phyloP scores from a whole-genome alignment of 2,329 filamentous ascomycete genomes.

The Apiospora marii region DNA sequence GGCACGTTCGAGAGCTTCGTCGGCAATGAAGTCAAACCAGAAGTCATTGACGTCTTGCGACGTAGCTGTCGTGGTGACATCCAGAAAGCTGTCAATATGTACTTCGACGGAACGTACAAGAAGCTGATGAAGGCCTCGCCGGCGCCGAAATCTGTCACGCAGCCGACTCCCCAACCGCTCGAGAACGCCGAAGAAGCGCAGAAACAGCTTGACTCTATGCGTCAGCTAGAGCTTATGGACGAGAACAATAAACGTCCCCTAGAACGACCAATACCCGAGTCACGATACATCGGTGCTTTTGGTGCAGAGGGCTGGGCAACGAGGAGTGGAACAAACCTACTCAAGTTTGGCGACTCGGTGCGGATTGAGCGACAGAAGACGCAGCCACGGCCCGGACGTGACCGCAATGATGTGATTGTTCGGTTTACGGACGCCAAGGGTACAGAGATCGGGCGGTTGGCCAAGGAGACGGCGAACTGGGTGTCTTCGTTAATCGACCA shows the following conservation, averaged over 20 bases:
- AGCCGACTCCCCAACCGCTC: not conserved
- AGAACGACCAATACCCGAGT: conserved; percentile 43
- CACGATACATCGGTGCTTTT: conserved; percentile 87
- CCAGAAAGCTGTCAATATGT: conserved; percentile 73
- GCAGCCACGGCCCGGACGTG: conserved; percentile 47
- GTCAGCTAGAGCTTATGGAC: not conserved
- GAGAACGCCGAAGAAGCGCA: not conserved
- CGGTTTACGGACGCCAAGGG: conserved; percentile 84
- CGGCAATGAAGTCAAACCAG: conserved; percentile 60
- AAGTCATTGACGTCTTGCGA: conserved; percentile 59
- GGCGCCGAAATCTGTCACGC: not conserved
- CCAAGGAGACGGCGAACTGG: conserved; percentile 89
- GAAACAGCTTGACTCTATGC: not conserved
- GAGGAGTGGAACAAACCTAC: conserved; percentile 75
- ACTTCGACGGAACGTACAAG: conserved; percentile 68
- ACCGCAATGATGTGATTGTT: conserved; percentile 85
- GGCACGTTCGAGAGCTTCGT: conserved; percentile 66
- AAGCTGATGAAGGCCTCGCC: conserved; percentile 34
- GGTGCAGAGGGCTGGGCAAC: conserved; percentile 94
- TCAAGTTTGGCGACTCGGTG: conserved; percentile 84
- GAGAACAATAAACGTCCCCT: no score
- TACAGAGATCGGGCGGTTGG: conserved; percentile 84
- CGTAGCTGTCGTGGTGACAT: conserved; percentile 64
- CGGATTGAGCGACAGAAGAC: conserved; percentile 87
- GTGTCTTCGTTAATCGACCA: conserved; percentile 93